A percentile compares a stretch with the other conserved stretches of the same genome.
phyloP scores from a whole-genome alignment of 129 eudicot genomes.

The Chrysanthemum lavandulifolium region DNA sequence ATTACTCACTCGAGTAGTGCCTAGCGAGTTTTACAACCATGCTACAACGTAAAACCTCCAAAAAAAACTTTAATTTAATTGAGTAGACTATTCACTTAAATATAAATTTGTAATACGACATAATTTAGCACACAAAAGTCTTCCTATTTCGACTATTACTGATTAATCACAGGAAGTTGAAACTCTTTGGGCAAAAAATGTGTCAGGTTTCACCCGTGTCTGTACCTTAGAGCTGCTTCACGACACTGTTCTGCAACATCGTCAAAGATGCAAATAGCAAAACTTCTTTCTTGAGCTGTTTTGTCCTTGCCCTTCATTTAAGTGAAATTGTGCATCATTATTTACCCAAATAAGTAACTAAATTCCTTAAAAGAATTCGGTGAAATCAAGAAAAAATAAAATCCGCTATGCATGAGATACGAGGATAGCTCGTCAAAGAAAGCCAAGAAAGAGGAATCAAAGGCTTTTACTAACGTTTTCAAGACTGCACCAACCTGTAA shows the following conservation, averaged over 20 bases:
- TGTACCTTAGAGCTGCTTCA: constrained; percentile 73
- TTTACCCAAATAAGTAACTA: not conserved
- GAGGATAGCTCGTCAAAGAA: constrained; percentile 82
- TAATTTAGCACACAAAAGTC: no score
- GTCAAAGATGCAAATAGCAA: constrained; percentile 93
- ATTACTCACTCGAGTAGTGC: no score
- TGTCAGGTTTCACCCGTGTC: not conserved
- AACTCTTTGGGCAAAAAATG: no score
- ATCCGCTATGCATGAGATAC: constrained; percentile 61
- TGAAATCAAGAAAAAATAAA: not conserved
- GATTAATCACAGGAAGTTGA: no score
- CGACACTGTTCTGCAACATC: constrained; percentile 87
- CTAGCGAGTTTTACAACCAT: no score
- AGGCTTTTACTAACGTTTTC: constrained; percentile 75
- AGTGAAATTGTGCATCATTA: not conserved
- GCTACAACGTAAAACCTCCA: no score
- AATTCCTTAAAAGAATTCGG: not conserved
- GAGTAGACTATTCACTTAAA: no score
- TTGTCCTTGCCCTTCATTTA: constrained; percentile 67
- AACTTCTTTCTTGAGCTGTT: constrained; percentile 83
- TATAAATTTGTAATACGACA: no score
- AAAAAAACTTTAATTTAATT: no score
- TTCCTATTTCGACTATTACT: no score
- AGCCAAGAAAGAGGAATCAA: constrained; percentile 70
- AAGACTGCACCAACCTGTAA: constrained; percentile 69